phyloP scores from a whole-genome alignment of 345 rosid genomes.

The Trapa bicornis region DNA sequence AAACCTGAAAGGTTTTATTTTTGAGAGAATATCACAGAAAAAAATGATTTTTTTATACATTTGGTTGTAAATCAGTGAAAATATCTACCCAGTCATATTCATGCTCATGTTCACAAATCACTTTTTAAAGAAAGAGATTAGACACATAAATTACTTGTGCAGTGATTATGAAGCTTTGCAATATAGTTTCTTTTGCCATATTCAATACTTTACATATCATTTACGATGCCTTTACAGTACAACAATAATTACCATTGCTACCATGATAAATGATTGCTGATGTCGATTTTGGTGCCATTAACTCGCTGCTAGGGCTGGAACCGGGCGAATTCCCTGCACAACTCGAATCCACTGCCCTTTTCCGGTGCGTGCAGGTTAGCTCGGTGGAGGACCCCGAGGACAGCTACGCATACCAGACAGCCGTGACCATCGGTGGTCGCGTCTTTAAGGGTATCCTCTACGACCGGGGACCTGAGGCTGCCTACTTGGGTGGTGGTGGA shows the following conservation, averaged over 20 bases:
- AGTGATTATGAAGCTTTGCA: no score
- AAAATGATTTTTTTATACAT: no score
- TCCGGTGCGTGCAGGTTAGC: conserved; percentile 33
- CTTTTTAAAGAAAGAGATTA: background rate
- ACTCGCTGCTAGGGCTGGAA: conserved; percentile 29
- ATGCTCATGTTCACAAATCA: background rate
- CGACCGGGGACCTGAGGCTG: conserved; percentile 31
- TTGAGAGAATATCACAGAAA: no score
- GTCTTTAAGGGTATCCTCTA: conserved; percentile 37
- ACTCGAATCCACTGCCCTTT: conserved; percentile 26
- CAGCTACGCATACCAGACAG: conserved; percentile 30
- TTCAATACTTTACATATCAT: no score
- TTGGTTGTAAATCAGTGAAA: no score
- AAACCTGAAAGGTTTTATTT: no score
- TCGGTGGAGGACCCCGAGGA: conserved; percentile 22
- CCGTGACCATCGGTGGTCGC: conserved; percentile 37
- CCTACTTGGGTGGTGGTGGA: conserved; percentile 6
- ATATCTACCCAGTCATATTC: background rate
- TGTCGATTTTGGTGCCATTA: no score
- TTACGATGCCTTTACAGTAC: background rate
- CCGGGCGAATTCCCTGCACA: conserved; percentile 26
- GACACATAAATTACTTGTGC: background rate
- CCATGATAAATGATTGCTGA: background rate
- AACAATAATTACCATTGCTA: background rate
- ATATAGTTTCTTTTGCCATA: no score